Conservation (phyloP, 306 rosid genomes). For the Trichosanthes truncata region DNA sequence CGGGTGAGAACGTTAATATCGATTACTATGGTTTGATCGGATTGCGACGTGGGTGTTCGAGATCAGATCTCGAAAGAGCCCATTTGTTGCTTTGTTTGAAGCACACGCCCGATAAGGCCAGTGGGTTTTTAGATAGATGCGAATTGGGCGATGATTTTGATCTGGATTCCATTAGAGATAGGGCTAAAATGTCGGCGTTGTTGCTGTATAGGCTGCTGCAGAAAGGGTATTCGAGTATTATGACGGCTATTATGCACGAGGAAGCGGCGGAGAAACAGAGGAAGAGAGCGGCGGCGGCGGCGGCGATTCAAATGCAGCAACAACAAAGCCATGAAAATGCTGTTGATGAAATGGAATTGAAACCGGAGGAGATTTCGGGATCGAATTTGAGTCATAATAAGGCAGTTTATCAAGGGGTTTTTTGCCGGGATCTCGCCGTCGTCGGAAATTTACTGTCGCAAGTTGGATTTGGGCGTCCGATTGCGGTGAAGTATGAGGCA, state of each 20-base stretch:
- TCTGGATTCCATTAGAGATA: constrained; percentile 61
- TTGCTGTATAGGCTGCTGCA: constrained; percentile 73
- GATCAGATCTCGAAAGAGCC: constrained; percentile 80
- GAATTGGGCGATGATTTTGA: constrained; percentile 60
- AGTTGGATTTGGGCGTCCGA: constrained; percentile 67
- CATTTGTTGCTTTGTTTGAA: constrained; percentile 52
- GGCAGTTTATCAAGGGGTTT: constrained; percentile 62
- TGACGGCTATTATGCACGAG: constrained; percentile 55
- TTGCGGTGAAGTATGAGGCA: constrained; percentile 79
- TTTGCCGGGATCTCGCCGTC: constrained; percentile 76
- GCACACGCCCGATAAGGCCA: constrained; percentile 78
- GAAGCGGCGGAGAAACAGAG: constrained; percentile 72
- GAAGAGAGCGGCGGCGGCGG: constrained; percentile 43
- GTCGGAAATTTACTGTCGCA: constrained; percentile 78
- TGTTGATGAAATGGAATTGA: neutral
- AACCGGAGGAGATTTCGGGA: neutral
- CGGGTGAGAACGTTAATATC: constrained; percentile 51
- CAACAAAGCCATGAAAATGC: constrained; percentile 11
- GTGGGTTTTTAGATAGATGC: constrained; percentile 55
- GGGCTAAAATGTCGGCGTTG: constrained; percentile 63
- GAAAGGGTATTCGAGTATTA: constrained; percentile 64
- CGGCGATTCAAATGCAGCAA: constrained; percentile 24
- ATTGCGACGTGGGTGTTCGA: constrained; percentile 71
- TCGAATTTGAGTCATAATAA: neutral
- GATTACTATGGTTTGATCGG: constrained; percentile 76